phyloP scores from a whole-genome alignment of 768 basidiomycete genomes.

The Dictyophora rubrovolvata region DNA sequence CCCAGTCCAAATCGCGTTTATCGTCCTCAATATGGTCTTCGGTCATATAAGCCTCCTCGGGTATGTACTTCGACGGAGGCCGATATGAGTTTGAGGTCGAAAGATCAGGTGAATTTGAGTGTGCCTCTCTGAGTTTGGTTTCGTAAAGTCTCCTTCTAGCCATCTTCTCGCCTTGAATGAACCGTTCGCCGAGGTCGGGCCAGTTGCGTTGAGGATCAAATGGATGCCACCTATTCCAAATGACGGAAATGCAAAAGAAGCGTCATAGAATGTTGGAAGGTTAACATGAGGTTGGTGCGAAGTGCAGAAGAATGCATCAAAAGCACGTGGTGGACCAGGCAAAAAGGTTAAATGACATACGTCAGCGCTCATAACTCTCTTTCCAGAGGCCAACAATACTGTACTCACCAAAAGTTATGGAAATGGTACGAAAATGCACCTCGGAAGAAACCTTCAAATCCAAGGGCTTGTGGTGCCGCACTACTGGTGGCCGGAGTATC shows the following conservation, averaged over 20 bases:
- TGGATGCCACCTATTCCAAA: conserved; percentile 55
- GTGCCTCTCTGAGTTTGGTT: conserved; percentile 16
- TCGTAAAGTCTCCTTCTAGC: conserved; percentile 33
- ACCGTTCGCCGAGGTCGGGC: conserved; percentile 83
- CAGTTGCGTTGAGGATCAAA: conserved; percentile 91
- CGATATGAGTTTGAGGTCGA: conserved; percentile 7
- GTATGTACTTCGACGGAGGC: background rate
- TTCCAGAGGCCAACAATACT: background rate
- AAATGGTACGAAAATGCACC: conserved; percentile 96
- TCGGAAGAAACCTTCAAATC: conserved; percentile 92
- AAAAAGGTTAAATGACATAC: background rate
- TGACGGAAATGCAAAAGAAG: background rate
- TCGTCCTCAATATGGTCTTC: conserved; percentile 43
- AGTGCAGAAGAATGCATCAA: background rate
- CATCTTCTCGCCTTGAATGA: conserved; percentile 62
- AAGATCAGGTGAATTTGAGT: conserved; percentile 3
- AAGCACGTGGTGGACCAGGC: background rate
- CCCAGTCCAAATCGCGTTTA: conserved; percentile 80
- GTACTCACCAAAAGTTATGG: conserved; percentile 78
- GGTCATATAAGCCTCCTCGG: background rate
- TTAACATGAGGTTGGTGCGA: background rate
- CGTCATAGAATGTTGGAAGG: background rate
- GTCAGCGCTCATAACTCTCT: background rate
- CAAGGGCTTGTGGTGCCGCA: conserved; percentile 78
- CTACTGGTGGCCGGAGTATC: conserved; percentile 62